Evolutionary conservation across 495 filamentous ascomycete genomes (phyloP).

Genomic region (Letharia columbiana): DNA sequence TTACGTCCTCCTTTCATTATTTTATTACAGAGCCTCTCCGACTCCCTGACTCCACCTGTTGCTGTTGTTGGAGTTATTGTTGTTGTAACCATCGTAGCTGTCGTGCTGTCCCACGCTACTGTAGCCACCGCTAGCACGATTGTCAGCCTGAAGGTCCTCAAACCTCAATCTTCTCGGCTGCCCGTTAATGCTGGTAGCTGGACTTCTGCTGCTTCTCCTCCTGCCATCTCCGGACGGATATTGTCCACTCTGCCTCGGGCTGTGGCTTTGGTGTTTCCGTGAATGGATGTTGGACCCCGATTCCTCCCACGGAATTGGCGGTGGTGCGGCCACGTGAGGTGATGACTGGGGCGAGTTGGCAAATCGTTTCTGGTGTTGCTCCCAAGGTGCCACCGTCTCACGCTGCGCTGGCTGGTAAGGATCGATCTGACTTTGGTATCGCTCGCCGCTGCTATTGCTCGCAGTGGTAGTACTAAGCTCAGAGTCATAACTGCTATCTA

Average conservation of each 20-base stretch:
- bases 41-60: conserved; percentile 21
- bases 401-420: conserved; percentile 13
- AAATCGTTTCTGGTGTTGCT: conserved; percentile 22
- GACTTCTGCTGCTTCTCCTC: conserved; percentile 22
- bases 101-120: conserved; percentile 8
- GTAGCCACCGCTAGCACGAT: conserved; percentile 1
- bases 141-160: conserved; percentile 21
- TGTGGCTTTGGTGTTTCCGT: conserved; percentile 12
- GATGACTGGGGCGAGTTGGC: conserved; percentile 17
- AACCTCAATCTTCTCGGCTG: conserved; percentile 24
- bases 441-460: conserved; percentile 17
- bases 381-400: conserved; percentile 13
- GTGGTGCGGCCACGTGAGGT: conserved; percentile 7
- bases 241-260: conserved; percentile 16
- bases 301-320: conserved; percentile 23
- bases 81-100: conserved; percentile 18
- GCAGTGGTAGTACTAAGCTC: conserved; percentile 19
- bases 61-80: not conserved
- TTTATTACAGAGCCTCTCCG: conserved; percentile 20
- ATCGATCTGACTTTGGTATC: conserved; percentile 6
- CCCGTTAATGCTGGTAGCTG: conserved; percentile 26
- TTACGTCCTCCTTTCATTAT: not conserved
- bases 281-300: not conserved
- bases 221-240: conserved; percentile 4
- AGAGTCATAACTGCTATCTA: conserved; percentile 18